Conservation (phyloP, 1,284 basidiomycete species). For the Melampsora abietis-canadensis region DNA sequence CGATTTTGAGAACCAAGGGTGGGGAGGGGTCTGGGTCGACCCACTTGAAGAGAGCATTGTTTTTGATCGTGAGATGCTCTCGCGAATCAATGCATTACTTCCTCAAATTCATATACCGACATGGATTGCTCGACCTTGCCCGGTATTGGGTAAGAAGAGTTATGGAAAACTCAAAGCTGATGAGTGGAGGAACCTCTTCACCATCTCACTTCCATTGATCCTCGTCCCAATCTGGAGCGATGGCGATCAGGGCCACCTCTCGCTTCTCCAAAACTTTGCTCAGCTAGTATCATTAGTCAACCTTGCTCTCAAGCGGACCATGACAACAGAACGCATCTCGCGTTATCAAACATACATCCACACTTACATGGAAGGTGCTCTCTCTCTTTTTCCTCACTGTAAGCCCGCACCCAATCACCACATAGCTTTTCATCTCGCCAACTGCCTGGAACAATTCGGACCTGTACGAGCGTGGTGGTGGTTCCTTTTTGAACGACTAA, state of each 20-base stretch:
- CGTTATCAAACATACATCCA: slow-evolving; percentile 1
- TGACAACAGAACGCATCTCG: background rate
- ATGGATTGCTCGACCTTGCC: slow-evolving; percentile 23
- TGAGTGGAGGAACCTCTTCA: slow-evolving; percentile 26
- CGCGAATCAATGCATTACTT: slow-evolving; percentile 6
- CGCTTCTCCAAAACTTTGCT: slow-evolving; percentile 26
- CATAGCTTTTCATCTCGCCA: slow-evolving; percentile 14
- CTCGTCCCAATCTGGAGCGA: slow-evolving; percentile 10
- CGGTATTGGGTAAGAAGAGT: slow-evolving; percentile 28
- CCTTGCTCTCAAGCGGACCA: slow-evolving; percentile 8
- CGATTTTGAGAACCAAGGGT: slow-evolving; percentile 17
- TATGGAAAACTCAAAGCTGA: slow-evolving; percentile 28
- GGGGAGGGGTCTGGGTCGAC: slow-evolving; percentile 14
- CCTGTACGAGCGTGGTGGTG: slow-evolving; percentile 16
- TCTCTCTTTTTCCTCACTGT: slow-evolving; percentile 4
- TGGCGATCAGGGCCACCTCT: background rate
- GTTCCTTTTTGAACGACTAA: background rate
- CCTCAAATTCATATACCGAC: slow-evolving; percentile 7
- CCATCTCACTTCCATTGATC: slow-evolving; percentile 13
- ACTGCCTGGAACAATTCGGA: slow-evolving; percentile 8
- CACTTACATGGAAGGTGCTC: slow-evolving; percentile 1
- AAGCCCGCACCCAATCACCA: slow-evolving; percentile 4
- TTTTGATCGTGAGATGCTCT: slow-evolving; percentile 6
- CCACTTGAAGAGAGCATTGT: background rate
- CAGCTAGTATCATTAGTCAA: slow-evolving; percentile 4